Conservation (phyloP, 495 filamentous ascomycete species). For the Achaetomiella virescens region DNA sequence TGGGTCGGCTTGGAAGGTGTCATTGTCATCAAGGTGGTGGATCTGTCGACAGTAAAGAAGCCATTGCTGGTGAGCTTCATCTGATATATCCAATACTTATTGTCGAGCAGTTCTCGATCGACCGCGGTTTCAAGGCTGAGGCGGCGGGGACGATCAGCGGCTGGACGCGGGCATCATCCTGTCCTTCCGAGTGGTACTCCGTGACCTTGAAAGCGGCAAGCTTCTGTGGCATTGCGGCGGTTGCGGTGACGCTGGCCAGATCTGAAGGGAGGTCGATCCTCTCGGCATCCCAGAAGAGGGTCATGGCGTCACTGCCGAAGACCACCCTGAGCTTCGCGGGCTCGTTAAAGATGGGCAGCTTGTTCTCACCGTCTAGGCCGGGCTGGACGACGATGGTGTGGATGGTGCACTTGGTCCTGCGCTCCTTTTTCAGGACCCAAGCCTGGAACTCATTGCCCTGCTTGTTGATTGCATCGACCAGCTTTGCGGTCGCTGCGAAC, state of each 20-base stretch:
- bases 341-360: background rate
- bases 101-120: background rate
- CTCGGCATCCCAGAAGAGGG: background rate
- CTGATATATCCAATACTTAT: too few species aligned
- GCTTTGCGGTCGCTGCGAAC: background rate
- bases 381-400: background rate
- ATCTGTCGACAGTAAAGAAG: background rate
- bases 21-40: background rate
- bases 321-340: background rate
- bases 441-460: background rate
- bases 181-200: background rate
- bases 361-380: background rate
- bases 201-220: background rate
- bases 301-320: background rate
- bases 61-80: background rate
- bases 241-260: background rate
- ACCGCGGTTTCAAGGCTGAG: background rate
- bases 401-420: conserved; percentile 2
- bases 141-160: background rate
- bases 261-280: background rate
- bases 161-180: background rate
- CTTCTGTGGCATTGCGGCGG: background rate
- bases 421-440: background rate
- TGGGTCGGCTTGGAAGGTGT: background rate
- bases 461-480: conserved; percentile 1